Evolutionary conservation across 495 filamentous ascomycete genomes (phyloP), one percentile per base, ranked within the genome.

Genomic region (Lasiosphaeriaceae sp.): DNA sequence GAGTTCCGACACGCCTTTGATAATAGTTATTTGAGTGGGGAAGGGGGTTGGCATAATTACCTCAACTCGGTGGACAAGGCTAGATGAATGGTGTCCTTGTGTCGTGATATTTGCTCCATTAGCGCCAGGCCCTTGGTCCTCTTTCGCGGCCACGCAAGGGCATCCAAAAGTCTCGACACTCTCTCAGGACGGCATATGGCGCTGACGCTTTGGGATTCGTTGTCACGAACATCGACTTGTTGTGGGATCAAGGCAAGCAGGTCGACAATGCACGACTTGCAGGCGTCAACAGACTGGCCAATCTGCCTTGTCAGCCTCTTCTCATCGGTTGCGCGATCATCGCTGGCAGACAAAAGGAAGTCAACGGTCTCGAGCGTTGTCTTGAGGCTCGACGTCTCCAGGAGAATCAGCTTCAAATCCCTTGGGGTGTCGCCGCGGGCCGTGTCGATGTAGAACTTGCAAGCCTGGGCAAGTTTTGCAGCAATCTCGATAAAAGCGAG

Each of bases 131-230:
- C 65, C 22, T 57, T 59, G 23, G 47, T 60, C 39, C 59, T 62
- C 35, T 65, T 68, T 0, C 56, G 29, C 1, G 66, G 67, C 67
- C 69, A 71, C 0, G 60, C 66, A 14, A 56, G 24, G 5, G 23
- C 20, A 11, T 56, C 54, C 1, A 57, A 8, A 12, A 45, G 37
- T 4, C 37, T 3, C 14, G 37, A 14, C 4, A 41, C 47, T 50
- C 31, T 2, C 11, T 14, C 37, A 12, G 3, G 2, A 41, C 14
- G 37, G 14, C 12, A 12, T 3, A 14, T 12, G 37, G 37, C 12
- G 37, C 12, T 17, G 4, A 3, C 37, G 14, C 12, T 4, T 3
- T 14, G 37, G 37, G 37, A 6, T 41, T 17, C 11, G 14, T 16
- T 17, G 37, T 14, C 37, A 41, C 12, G 4, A 16, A 16, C 14